Conservation (phyloP, 352 stramenopile genomes). For the Phytophthora tubulina region DNA sequence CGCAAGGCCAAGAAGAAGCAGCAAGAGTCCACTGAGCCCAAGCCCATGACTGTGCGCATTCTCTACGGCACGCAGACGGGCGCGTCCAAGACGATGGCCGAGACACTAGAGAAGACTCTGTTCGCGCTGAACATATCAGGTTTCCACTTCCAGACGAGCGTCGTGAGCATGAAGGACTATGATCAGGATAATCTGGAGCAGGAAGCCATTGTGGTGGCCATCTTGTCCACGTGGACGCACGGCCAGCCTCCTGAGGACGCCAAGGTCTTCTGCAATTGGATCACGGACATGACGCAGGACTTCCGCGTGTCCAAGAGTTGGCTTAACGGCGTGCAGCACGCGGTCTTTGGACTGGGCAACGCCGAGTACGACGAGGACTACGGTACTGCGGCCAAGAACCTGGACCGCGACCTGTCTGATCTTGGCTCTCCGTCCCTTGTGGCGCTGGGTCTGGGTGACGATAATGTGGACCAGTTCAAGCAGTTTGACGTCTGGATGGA, state of each 20-base stretch:
- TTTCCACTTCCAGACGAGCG: constrained; percentile 85
- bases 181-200: constrained; percentile 92
- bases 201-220: constrained; percentile 82
- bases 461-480: constrained; percentile 85
- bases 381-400: constrained; percentile 78
- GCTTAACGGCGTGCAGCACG: constrained; percentile 77
- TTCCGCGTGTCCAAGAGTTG: constrained; percentile 90
- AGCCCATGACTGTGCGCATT: constrained; percentile 76
- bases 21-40: constrained; percentile 25
- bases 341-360: constrained; percentile 89
- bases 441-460: constrained; percentile 74
- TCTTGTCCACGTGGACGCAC: constrained; percentile 90
- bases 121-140: constrained; percentile 84
- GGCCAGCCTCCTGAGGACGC: constrained; percentile 81
- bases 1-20: constrained; percentile 33
- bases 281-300: constrained; percentile 90
- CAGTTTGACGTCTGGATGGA: constrained; percentile 88
- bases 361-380: constrained; percentile 91
- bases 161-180: constrained; percentile 91
- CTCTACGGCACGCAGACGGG: constrained; percentile 90
- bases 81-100: constrained; percentile 80
- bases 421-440: constrained; percentile 77
- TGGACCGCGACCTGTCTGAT: constrained; percentile 67
- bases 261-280: constrained; percentile 85
- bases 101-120: constrained; percentile 77